Conservation (phyloP, 352 stramenopile genomes). For the Globisporangium sylvaticum region DNA sequence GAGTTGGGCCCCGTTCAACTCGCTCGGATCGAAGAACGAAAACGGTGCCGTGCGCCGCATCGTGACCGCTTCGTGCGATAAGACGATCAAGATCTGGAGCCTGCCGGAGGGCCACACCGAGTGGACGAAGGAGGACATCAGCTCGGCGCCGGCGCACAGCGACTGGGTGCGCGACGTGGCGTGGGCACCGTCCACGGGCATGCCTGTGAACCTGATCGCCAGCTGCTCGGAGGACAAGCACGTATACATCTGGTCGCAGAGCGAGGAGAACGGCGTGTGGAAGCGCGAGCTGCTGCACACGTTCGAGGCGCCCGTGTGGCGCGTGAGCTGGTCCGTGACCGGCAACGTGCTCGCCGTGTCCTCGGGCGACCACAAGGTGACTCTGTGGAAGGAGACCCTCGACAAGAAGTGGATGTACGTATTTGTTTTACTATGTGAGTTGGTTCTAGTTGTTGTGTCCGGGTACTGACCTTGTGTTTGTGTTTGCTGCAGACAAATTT, state of each 20-base stretch:
- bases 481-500: slow-evolving; percentile 70
- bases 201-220: slow-evolving; percentile 94
- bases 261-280: slow-evolving; percentile 71
- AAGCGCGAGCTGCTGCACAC: slow-evolving; percentile 90
- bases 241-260: slow-evolving; percentile 96
- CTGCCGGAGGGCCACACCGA: slow-evolving; percentile 64
- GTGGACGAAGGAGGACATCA: slow-evolving; percentile 79
- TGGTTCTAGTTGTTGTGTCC: background rate
- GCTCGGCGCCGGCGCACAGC: slow-evolving; percentile 79
- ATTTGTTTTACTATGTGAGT: background rate
- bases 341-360: slow-evolving; percentile 98
- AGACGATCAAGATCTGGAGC: slow-evolving; percentile 96
- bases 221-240: slow-evolving; percentile 88
- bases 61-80: slow-evolving; percentile 97
- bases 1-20: slow-evolving; percentile 93
- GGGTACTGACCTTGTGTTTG: slow-evolving; percentile 14
- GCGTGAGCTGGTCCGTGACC: slow-evolving; percentile 98
- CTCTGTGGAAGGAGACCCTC: slow-evolving; percentile 97
- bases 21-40: slow-evolving; percentile 44
- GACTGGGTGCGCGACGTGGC: slow-evolving; percentile 98
- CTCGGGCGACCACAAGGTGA: slow-evolving; percentile 96
- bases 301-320: slow-evolving; percentile 97
- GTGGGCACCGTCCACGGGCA: slow-evolving; percentile 92
- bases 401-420: slow-evolving; percentile 95
- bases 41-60: slow-evolving; percentile 64